These are phyloP conservation scores for Trichoderma harzianum DNA, from an alignment of 2,329 filamentous ascomycete species.

Conservation along the genomic window DNA sequence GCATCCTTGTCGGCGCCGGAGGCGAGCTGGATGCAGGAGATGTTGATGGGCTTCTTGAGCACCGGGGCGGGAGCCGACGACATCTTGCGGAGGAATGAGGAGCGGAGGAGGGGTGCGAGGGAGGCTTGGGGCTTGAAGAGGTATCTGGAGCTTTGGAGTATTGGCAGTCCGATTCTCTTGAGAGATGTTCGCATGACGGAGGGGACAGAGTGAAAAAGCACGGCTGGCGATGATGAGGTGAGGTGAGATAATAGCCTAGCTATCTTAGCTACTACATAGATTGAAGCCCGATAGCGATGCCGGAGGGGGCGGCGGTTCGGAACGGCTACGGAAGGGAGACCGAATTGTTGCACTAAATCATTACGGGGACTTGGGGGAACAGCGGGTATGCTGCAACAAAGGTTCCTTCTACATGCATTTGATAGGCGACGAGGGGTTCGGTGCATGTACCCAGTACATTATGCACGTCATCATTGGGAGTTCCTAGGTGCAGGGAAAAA, in stretches of 20 bases:
- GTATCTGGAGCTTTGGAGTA: conserved; percentile 1
- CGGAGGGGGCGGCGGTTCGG: conserved; percentile 14
- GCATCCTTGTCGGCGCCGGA: conserved; percentile 76
- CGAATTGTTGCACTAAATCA: not conserved
- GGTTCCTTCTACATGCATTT: not conserved
- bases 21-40: conserved; percentile 78
- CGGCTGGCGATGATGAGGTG: not conserved
- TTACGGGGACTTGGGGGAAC: not conserved
- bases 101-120: conserved; percentile 21
- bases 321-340: conserved; percentile 4
- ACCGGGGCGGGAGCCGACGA: conserved; percentile 40
- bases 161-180: not conserved
- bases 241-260: not conserved
- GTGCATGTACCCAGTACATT: not conserved
- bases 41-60: conserved; percentile 72
- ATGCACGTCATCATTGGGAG: conserved; percentile 4
- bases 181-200: conserved; percentile 10
- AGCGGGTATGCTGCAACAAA: not conserved
- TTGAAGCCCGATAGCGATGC: conserved; percentile 14
- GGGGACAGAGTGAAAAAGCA: not conserved
- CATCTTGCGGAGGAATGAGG: conserved; percentile 33
- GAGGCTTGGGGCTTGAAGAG: conserved; percentile 20
- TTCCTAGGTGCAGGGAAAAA: not conserved
- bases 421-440: too few species aligned
- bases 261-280: not conserved